Conservation (phyloP, 106 monocot genomes). For the Phalaenopsis equestris region DNA sequence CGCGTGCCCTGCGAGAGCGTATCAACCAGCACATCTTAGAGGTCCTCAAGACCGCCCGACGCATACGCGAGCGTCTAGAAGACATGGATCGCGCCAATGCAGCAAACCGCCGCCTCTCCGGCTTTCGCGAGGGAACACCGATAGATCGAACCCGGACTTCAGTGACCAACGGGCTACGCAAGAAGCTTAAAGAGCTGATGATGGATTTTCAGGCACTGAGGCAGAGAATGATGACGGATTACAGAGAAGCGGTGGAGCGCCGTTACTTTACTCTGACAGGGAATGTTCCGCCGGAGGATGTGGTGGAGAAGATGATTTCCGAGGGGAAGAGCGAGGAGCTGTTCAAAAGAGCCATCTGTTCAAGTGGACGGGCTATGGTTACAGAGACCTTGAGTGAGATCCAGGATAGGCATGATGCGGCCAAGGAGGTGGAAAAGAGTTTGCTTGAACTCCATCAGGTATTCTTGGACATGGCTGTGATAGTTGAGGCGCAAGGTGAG, state of each 20-base stretch:
- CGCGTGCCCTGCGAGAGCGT: constrained; percentile 34
- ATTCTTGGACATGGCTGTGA: constrained; percentile 79
- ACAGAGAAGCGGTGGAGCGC: constrained; percentile 60
- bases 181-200: constrained; percentile 64
- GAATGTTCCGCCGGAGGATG: constrained; percentile 40
- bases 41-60: constrained; percentile 44
- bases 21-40: constrained; percentile 42
- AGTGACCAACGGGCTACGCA: constrained; percentile 50
- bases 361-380: not conserved
- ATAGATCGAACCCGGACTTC: constrained; percentile 55
- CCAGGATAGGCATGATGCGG: constrained; percentile 54
- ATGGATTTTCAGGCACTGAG: constrained; percentile 53
- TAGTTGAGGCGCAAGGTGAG: constrained; percentile 79
- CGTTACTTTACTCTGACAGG: constrained; percentile 62
- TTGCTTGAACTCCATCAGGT: constrained; percentile 82
- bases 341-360: not conserved
- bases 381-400: constrained; percentile 50
- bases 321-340: constrained; percentile 49
- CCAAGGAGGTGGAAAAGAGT: constrained; percentile 55
- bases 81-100: constrained; percentile 59
- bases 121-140: constrained; percentile 45
- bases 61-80: constrained; percentile 39
- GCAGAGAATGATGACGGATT: constrained; percentile 49
- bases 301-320: constrained; percentile 50
- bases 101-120: constrained; percentile 37